Evolutionary conservation across 164 flowering plant species (phyloP), one percentile per base, ranked within the genome.

Genomic region (Pachysandra terminalis): DNA sequence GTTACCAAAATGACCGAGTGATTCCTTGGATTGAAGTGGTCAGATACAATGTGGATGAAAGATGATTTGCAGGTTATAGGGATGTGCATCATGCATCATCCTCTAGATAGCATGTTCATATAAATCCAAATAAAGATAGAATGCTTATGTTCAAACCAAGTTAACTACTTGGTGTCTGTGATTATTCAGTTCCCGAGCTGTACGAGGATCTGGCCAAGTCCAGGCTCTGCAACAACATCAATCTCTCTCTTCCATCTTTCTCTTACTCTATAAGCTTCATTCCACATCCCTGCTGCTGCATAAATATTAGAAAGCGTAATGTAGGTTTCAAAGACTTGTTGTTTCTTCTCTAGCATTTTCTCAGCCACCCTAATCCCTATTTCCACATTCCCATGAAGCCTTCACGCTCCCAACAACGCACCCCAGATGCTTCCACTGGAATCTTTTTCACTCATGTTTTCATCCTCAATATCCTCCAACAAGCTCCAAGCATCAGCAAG

Each of bases 351-450:
- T n/a, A 76, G 52, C 76, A 78, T 65, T 64, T 74, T 76, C 49
- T 59, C 52, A 59, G 82, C 82, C 13, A 76, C 80, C 48, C n/a
- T 63, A 17, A 61, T 63, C 41, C 83, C 83, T 67, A 80, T 69
- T 52, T 80, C 78, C 72, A 77, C 64, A 25, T 81, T 69, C 14
- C 77, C 81, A 68, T 82, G 77, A 56, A 74, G 65, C 24, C 71
- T 73, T 64, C 86, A 83, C 22, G 81, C 86, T 22, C 79, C 82
- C 16, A 83, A 67, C 59, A 83, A 45, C 21, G 83, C 82, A 55
- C 75, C 81, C 60, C 68, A 60, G 6, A 68, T 24, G 19, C 72
- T 65, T 4, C 67, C 73, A 51, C 56, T 64, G 22, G 68, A 63
- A 40, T 21, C 48, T 27, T 52, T 60, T 28, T 55, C 48, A 35